A percentile compares a stretch with the other conserved stretches of the same genome.
Evolutionary conservation across 176 grass and related monocot species (phyloP).

Genomic region (Triticum dicoccoides): DNA sequence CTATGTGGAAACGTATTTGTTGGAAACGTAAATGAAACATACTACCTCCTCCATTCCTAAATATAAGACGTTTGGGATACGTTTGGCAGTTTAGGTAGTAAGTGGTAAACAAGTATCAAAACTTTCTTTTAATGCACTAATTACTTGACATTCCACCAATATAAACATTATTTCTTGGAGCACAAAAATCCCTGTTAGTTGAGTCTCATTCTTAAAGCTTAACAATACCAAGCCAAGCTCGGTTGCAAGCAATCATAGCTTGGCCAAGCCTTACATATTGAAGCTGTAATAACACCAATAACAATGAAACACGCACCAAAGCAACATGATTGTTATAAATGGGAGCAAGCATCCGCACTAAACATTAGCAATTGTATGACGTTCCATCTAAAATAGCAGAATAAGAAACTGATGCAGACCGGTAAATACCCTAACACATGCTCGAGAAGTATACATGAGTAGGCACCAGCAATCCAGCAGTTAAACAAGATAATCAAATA

Average conservation of each 20-base stretch:
- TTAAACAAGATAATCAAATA: background rate
- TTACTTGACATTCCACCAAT: background rate
- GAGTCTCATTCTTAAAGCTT: background rate
- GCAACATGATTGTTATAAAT: background rate
- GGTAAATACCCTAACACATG: background rate
- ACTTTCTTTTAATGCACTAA: background rate
- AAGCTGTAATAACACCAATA: slow-evolving; percentile 1
- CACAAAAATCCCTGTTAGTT: background rate
- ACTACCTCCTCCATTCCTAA: too few relatives aligned
- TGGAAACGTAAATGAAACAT: background rate
- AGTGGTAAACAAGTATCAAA: background rate
- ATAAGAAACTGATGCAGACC: background rate
- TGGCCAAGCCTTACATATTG: background rate
- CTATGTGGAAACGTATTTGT: background rate
- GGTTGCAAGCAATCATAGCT: background rate
- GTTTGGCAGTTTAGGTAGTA: too few relatives aligned
- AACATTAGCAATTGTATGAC: background rate
- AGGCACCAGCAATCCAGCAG: background rate
- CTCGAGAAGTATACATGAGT: background rate
- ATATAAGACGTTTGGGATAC: too few relatives aligned
- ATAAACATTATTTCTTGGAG: background rate
- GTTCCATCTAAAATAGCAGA: background rate
- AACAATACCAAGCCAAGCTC: background rate
- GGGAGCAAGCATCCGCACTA: background rate
- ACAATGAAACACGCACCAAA: background rate